Percentiles rank a stretch among this genome's conserved stretches.
These are phyloP conservation scores for Phyllosticta ampelicida DNA, from an alignment of 2,329 filamentous ascomycete species.

Conservation along the genomic window DNA sequence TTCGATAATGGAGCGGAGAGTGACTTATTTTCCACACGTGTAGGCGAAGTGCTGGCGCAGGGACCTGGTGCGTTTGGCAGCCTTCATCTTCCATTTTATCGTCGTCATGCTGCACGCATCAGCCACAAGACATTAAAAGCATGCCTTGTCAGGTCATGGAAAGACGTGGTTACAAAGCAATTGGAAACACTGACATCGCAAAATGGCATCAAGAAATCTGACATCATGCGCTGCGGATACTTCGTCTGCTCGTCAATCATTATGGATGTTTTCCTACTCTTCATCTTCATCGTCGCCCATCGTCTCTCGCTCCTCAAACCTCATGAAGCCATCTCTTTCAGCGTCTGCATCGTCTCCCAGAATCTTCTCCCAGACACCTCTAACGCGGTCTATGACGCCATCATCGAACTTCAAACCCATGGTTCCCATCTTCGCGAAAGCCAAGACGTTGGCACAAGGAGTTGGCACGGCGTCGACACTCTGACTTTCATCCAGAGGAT, in stretches of 20 bases:
- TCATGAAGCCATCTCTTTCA: constrained; percentile 54
- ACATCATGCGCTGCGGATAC: too few relatives aligned
- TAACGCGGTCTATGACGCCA: constrained; percentile 52
- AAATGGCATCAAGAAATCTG: too few relatives aligned
- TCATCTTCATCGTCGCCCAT: constrained; percentile 7
- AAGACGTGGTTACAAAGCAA: too few relatives aligned
- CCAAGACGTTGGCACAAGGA: constrained; percentile 35
- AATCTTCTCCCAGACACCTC: constrained; percentile 57
- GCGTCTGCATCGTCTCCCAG: constrained; percentile 42
- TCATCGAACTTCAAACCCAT: constrained; percentile 59
- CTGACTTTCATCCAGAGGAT: constrained; percentile 5
- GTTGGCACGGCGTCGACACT: constrained; percentile 18
- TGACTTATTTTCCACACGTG: too few relatives aligned
- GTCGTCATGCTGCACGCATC: too few relatives aligned
- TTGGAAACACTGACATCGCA: too few relatives aligned
- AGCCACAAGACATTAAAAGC: too few relatives aligned
- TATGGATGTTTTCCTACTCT: neutral
- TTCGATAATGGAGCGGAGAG: too few relatives aligned
- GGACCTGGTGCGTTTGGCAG: too few relatives aligned
- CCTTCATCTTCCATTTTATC: too few relatives aligned
- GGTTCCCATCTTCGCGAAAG: constrained; percentile 45
- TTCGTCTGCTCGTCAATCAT: neutral
- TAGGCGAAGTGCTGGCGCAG: too few relatives aligned
- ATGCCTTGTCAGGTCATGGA: too few relatives aligned
- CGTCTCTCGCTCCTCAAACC: constrained; percentile 61